These are phyloP conservation scores for Ascodesmis nigricans DNA, from an alignment of 495 filamentous ascomycete genomes.

Conservation along the genomic window DNA sequence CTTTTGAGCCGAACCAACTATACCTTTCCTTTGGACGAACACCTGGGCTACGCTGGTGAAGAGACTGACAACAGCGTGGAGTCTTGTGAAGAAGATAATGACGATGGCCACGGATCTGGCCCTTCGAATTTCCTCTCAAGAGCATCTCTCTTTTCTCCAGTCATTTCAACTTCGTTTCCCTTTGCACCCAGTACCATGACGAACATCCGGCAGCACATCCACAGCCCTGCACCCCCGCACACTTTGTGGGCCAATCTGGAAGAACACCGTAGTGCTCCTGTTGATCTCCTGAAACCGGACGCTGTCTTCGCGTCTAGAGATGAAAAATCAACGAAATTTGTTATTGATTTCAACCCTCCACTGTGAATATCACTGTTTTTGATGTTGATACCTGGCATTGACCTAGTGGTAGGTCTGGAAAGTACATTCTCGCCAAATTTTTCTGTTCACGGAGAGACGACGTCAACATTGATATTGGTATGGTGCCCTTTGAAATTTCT, in stretches of 20 bases:
- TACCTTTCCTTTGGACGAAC: slow-evolving; percentile 39
- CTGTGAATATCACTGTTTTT: background rate
- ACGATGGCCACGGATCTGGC: background rate
- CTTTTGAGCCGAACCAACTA: slow-evolving; percentile 53
- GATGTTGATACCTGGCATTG: slow-evolving; percentile 2
- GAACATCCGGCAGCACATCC: background rate
- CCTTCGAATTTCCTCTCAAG: too few species aligned
- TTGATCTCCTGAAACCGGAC: slow-evolving; percentile 13
- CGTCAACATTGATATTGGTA: slow-evolving; percentile 10
- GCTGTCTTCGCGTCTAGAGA: slow-evolving; percentile 48
- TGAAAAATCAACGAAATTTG: slow-evolving; percentile 56
- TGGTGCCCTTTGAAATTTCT: background rate
- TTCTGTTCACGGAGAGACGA: slow-evolving; percentile 1
- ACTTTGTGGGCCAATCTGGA: background rate
- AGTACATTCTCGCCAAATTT: slow-evolving; percentile 19
- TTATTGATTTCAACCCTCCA: slow-evolving; percentile 60
- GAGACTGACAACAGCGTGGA: slow-evolving; percentile 8
- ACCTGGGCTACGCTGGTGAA: slow-evolving; percentile 10
- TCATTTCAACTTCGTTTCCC: too few species aligned
- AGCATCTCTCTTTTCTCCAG: too few species aligned
- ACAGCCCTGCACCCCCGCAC: background rate
- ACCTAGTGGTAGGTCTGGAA: slow-evolving; percentile 13
- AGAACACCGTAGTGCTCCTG: slow-evolving; percentile 3
- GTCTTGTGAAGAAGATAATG: background rate
- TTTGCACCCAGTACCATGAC: too few species aligned